Evolutionary conservation across 208 protist genomes (phyloP).

Genomic region (Tritrichomonas musculus): DNA sequence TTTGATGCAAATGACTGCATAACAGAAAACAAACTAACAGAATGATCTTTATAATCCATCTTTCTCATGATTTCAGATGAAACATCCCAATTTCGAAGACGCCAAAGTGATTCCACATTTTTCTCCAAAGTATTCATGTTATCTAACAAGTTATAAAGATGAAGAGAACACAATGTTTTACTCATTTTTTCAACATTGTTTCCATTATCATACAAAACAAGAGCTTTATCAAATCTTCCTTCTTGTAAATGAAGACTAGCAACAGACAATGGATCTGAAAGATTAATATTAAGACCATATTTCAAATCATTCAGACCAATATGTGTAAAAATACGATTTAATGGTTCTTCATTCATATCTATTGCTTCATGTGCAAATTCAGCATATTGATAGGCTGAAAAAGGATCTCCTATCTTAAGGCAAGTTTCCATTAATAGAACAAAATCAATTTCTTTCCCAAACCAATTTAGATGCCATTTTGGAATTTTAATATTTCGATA

Average conservation of each 20-base stretch:
- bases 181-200: neutral
- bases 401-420: neutral
- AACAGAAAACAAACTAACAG: neutral
- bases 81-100: neutral
- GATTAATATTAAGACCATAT: neutral
- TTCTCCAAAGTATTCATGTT: neutral
- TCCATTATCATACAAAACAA: neutral
- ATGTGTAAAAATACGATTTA: neutral
- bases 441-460: neutral
- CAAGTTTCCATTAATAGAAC: neutral
- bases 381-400: neutral
- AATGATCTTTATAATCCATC: neutral
- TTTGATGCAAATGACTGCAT: neutral
- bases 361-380: neutral
- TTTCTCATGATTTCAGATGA: neutral
- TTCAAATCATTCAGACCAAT: neutral
- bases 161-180: neutral
- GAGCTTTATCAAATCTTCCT: neutral
- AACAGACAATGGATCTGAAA: neutral
- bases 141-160: neutral
- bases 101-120: neutral
- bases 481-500: neutral
- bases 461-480: neutral
- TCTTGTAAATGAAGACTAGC: neutral
- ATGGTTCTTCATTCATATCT: neutral